Conservation (phyloP, 2,329 filamentous ascomycete species). For the Alternaria panax region DNA sequence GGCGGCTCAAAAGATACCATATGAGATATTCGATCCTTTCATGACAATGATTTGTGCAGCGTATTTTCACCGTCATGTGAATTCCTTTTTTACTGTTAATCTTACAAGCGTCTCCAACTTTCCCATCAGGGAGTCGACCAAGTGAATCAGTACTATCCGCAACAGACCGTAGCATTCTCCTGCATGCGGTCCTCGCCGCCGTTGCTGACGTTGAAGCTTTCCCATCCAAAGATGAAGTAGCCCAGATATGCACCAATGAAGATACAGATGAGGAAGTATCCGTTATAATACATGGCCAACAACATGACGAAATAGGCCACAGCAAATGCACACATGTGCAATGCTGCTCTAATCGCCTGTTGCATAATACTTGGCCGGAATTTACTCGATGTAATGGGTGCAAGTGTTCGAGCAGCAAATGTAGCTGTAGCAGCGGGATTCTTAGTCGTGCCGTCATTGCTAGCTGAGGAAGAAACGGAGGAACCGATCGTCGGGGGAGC, state of each 20-base stretch:
- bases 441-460: conserved; percentile 22
- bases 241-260: conserved; percentile 48
- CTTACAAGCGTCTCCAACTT: neutral
- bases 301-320: conserved; percentile 84
- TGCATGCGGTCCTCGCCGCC: conserved; percentile 42
- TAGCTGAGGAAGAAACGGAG: conserved; percentile 25
- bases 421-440: conserved; percentile 12
- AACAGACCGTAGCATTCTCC: conserved; percentile 47
- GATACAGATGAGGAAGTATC: conserved; percentile 69
- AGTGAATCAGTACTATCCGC: conserved; percentile 28
- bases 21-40: neutral
- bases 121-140: too few relatives aligned
- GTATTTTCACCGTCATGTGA: neutral
- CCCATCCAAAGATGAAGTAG: conserved; percentile 49
- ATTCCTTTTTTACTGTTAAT: neutral
- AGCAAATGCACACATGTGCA: conserved; percentile 79
- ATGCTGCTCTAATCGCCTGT: conserved; percentile 70
- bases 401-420: neutral
- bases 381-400: neutral
- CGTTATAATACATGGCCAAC: conserved; percentile 71
- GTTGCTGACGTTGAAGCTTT: conserved; percentile 38
- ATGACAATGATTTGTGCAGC: neutral
- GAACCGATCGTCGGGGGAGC: conserved; percentile 1
- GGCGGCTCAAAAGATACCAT: neutral
- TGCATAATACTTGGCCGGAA: conserved; percentile 69